Evolutionary conservation across 2,329 filamentous ascomycete genomes (phyloP).

Genomic region (Monosporascus sp.): DNA sequence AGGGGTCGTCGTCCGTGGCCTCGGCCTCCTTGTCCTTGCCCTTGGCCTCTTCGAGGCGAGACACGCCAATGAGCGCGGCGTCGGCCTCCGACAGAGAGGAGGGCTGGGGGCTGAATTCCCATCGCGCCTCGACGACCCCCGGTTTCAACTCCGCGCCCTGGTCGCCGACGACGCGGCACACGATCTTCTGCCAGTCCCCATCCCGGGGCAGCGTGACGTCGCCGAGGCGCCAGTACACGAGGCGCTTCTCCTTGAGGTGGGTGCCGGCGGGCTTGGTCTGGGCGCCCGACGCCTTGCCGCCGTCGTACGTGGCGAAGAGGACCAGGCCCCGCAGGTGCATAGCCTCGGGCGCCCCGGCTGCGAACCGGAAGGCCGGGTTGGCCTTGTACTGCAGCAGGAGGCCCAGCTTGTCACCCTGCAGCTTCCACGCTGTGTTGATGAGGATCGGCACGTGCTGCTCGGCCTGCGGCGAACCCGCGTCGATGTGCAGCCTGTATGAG

Average conservation of each 20-base stretch:
- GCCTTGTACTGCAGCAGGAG: slow-evolving; percentile 79
- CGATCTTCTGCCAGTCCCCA: slow-evolving; percentile 65
- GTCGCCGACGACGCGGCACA: slow-evolving; percentile 72
- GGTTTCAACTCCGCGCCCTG: slow-evolving; percentile 65
- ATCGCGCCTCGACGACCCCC: slow-evolving; percentile 75
- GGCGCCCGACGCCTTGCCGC: slow-evolving; percentile 59
- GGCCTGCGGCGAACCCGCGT: slow-evolving; percentile 41
- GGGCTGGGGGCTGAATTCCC: slow-evolving; percentile 50
- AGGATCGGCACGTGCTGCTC: slow-evolving; percentile 62
- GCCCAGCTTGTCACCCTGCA: slow-evolving; percentile 78
- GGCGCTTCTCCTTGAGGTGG: slow-evolving; percentile 68
- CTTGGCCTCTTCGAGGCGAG: slow-evolving; percentile 47
- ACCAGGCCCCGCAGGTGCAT: slow-evolving; percentile 69
- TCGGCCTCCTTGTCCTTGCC: slow-evolving; percentile 27
- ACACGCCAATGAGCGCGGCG: slow-evolving; percentile 52
- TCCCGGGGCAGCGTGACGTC: slow-evolving; percentile 63
- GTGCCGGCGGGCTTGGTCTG: slow-evolving; percentile 77
- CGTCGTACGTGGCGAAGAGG: slow-evolving; percentile 66
- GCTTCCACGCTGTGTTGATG: slow-evolving; percentile 73
- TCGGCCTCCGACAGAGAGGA: slow-evolving; percentile 16
- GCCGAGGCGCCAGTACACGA: slow-evolving; percentile 76
- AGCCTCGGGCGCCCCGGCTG: slow-evolving; percentile 34
- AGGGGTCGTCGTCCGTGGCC: slow-evolving; percentile 52
- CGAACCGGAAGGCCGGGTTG: slow-evolving; percentile 60
- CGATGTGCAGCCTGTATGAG: slow-evolving; percentile 81